A percentile compares a stretch with the other conserved stretches of the same genome.
phyloP scores from a whole-genome alignment of 2,329 filamentous ascomycete genomes.

The Dactylonectria estremocensis region DNA sequence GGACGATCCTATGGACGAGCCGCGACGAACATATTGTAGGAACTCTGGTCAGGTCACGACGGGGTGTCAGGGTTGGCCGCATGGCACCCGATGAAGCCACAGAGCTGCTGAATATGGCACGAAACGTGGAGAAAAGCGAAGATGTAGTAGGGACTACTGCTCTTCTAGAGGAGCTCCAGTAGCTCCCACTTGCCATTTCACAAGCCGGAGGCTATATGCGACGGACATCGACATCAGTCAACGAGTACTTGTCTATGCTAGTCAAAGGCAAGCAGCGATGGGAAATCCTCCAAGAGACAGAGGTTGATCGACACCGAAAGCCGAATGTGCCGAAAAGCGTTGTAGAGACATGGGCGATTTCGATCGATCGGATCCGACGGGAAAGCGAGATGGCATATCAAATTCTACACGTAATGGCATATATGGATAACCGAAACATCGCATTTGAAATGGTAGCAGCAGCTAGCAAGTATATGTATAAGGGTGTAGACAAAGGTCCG shows the following conservation, averaged over 20 bases:
- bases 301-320: slow-evolving; percentile 50
- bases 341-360: slow-evolving; percentile 53
- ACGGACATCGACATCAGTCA: slow-evolving; percentile 41
- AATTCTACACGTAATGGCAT: slow-evolving; percentile 52
- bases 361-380: slow-evolving; percentile 49
- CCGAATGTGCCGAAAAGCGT: slow-evolving; percentile 51
- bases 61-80: too few relatives aligned
- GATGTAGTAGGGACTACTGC: too few relatives aligned
- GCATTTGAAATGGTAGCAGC: slow-evolving; percentile 46
- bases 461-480: slow-evolving; percentile 16
- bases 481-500: background rate
- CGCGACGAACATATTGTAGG: too few relatives aligned
- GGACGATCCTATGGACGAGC: too few relatives aligned
- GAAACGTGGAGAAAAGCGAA: background rate
- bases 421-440: slow-evolving; percentile 53
- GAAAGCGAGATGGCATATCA: slow-evolving; percentile 47
- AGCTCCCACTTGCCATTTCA: slow-evolving; percentile 51
- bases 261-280: slow-evolving; percentile 41
- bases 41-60: too few relatives aligned
- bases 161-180: slow-evolving; percentile 46
- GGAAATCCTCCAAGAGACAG: slow-evolving; percentile 39
- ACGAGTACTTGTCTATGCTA: slow-evolving; percentile 48
- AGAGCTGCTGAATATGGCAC: slow-evolving; percentile 14
- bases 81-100: slow-evolving; percentile 8
- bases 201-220: slow-evolving; percentile 53